phyloP scores from a whole-genome alignment of 148 eudicot genomes.

The Polygonum maritimum region DNA sequence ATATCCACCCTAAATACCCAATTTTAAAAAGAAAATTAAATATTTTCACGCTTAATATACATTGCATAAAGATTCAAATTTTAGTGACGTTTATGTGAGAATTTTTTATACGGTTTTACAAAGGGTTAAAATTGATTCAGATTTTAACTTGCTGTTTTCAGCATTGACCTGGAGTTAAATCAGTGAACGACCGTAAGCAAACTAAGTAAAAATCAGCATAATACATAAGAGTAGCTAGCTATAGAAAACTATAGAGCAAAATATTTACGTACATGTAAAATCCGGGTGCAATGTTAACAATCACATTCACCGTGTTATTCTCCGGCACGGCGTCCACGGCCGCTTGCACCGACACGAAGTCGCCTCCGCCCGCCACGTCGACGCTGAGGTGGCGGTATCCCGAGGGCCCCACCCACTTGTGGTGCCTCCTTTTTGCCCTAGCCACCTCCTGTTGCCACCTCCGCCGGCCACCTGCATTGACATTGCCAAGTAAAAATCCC shows the following conservation, averaged over 20 bases:
- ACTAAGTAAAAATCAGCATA: too few relatives aligned
- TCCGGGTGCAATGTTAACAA: slow-evolving; percentile 66
- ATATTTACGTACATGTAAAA: slow-evolving; percentile 44
- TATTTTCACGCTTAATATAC: too few relatives aligned
- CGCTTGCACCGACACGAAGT: slow-evolving; percentile 62
- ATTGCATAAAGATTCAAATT: neutral
- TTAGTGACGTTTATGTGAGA: neutral
- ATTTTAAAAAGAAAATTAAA: too few relatives aligned
- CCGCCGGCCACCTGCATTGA: slow-evolving; percentile 4
- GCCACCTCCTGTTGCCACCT: neutral
- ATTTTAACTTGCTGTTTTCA: neutral
- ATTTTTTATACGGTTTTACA: too few relatives aligned
- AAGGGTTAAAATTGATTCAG: too few relatives aligned
- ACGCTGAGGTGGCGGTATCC: slow-evolving; percentile 58
- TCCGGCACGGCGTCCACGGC: slow-evolving; percentile 73
- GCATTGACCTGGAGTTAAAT: neutral
- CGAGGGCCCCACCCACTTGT: slow-evolving; percentile 57
- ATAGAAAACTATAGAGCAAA: too few relatives aligned
- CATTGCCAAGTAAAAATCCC: neutral
- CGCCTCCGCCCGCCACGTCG: slow-evolving; percentile 50
- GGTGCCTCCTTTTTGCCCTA: neutral
- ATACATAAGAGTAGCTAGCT: neutral
- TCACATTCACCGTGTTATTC: slow-evolving; percentile 47
- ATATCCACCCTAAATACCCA: too few relatives aligned
- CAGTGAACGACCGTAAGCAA: neutral